Base-by-base conservation (phyloP, 2,329 filamentous ascomycete genomes). In the Mycosphaerella sp. region DNA sequence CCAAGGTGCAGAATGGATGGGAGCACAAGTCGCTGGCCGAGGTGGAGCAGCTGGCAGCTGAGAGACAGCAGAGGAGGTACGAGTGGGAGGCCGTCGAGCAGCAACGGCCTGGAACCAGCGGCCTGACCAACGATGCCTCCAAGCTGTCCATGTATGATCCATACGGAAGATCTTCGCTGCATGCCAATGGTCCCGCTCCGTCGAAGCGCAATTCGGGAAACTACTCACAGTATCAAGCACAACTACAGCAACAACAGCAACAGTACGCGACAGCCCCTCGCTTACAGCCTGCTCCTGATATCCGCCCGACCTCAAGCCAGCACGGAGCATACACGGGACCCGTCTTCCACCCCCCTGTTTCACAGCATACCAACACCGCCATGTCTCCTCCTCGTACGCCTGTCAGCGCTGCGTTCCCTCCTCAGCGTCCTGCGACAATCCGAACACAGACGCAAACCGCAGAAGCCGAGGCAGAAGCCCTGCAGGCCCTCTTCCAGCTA, bases 1-100 rank as follows among this genome's bases (percentile, higher is more conserved):
- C 94, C 66, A 96, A 95, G 70, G 86, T 96, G 36, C 88, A 89
- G 66, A 84, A 94, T 65, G 89, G 88, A 52, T 93, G 89, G 85
- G 86, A 95, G 70, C 79, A 84, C 44, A 82, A 85, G 57, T 82
- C 82, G 14, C 81, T 93, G 52, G 83, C 86, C 49, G 86, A 91
- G 68, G 80, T 91, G 27, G 88, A 91, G 70, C 81, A 80, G 41
- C 71, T 88, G 36, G 81, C 86, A 8, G 87, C 86, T 1, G 82
- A 85, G 48, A 78, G 78, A 52, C 79, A 75, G 16, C 52, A 58
- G 9, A 59, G 56, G 27, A 41, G 62, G 30, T n/a, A 54, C 64
- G 53, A 66, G 59, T 49, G 59, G 61, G 51, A 59, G 60, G 3
- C 54, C 2, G 13, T 61, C 13, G 64, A 64, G 36, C 58, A 59